A percentile compares a stretch with the other conserved stretches of the same genome.
These are phyloP conservation scores for Entelexis paramagnoliae DNA, from an alignment of 1,139 yeast genomes.

Conservation along the genomic window DNA sequence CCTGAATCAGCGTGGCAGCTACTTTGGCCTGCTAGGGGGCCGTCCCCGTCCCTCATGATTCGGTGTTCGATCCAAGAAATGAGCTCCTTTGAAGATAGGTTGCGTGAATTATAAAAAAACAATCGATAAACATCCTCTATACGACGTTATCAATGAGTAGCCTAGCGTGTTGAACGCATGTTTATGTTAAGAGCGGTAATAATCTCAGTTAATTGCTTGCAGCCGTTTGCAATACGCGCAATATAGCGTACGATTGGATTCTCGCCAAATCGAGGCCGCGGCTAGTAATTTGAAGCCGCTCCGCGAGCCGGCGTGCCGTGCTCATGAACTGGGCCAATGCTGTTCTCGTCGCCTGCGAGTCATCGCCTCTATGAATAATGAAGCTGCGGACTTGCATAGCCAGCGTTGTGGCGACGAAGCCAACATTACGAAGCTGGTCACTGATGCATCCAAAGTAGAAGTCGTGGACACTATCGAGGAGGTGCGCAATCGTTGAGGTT, in stretches of 20 bases:
- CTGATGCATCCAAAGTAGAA: constrained; percentile 58
- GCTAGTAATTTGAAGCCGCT: neutral
- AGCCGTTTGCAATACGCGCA: neutral
- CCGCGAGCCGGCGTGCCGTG: neutral
- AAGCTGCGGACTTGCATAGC: constrained; percentile 29
- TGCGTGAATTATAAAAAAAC: too few species aligned
- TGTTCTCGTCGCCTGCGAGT: neutral
- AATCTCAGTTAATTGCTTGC: neutral
- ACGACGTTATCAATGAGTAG: too few species aligned
- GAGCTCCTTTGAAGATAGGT: too few species aligned
- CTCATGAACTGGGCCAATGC: neutral
- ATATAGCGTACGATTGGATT: neutral
- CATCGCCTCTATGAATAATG: neutral
- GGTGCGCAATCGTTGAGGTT: constrained; percentile 36
- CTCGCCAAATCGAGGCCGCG: neutral
- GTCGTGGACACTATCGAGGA: constrained; percentile 42
- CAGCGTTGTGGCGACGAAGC: constrained; percentile 37
- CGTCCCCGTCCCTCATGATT: too few species aligned
- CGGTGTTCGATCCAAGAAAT: too few species aligned
- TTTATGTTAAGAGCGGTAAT: too few species aligned
- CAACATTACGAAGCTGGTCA: constrained; percentile 50
- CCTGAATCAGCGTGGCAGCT: too few species aligned
- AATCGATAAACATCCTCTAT: too few species aligned
- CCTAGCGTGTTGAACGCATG: too few species aligned
- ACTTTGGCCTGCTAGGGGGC: too few species aligned